Evolutionary conservation across 1,284 basidiomycete species (phyloP).

Genomic region (Malassezia furfur): DNA sequence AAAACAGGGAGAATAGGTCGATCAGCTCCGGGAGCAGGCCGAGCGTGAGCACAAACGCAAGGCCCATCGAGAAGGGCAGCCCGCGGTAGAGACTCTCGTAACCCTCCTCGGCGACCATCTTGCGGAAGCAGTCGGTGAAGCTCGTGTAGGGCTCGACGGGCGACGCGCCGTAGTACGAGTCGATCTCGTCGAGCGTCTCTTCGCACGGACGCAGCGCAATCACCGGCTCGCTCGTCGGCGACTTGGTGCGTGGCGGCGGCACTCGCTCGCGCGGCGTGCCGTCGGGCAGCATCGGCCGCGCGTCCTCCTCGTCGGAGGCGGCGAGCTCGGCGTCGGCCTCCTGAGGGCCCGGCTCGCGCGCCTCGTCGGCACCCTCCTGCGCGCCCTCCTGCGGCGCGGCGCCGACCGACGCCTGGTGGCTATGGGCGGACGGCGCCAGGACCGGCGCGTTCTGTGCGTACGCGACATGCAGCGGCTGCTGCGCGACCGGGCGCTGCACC

Average conservation of each 20-base stretch:
- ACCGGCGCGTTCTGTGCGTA: conserved; percentile 23
- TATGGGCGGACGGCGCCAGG: conserved; percentile 22
- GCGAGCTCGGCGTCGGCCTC: background rate
- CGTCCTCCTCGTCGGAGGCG: conserved; percentile 2
- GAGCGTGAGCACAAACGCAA: background rate
- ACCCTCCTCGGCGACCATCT: conserved; percentile 45
- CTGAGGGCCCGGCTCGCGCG: background rate
- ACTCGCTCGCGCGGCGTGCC: background rate
- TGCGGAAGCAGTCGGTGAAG: conserved; percentile 38
- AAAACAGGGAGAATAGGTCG: conserved; percentile 1
- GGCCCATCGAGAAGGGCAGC: conserved; percentile 31
- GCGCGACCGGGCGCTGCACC: conserved; percentile 35
- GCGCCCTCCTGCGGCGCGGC: conserved; percentile 5
- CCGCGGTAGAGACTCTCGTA: conserved; percentile 40
- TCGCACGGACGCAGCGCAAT: conserved; percentile 42
- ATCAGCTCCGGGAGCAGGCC: conserved; percentile 1
- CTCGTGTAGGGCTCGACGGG: conserved; percentile 38
- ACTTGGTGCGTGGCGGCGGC: background rate
- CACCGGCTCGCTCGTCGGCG: conserved; percentile 31
- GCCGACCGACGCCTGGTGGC: conserved; percentile 31
- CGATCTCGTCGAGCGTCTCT: conserved; percentile 25
- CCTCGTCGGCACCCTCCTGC: background rate
- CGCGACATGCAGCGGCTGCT: conserved; percentile 41
- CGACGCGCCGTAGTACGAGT: conserved; percentile 38
- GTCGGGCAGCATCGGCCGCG: background rate